phyloP scores from a whole-genome alignment of 192 early-diverging fungal genomes.

The Podila clonocystis region DNA sequence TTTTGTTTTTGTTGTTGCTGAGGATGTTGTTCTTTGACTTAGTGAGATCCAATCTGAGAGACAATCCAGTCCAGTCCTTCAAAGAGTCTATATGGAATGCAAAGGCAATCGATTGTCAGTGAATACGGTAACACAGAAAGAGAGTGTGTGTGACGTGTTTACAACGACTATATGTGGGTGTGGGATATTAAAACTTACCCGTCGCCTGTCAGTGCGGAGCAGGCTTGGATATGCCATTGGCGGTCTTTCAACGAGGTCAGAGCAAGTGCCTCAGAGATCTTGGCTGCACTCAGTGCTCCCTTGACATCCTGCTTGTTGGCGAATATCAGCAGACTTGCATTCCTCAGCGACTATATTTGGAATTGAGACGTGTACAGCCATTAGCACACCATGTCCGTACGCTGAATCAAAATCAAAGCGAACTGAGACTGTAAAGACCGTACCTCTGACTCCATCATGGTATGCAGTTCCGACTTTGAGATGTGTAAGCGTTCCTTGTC shows the following conservation, averaged over 20 bases:
- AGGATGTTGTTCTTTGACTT: not conserved
- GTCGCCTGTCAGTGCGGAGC: slow-evolving; percentile 73
- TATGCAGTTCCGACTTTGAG: slow-evolving; percentile 68
- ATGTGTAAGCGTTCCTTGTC: slow-evolving; percentile 70
- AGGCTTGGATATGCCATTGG: slow-evolving; percentile 81
- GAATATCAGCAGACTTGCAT: slow-evolving; percentile 69
- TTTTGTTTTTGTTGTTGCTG: not conserved
- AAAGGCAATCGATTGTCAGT: not conserved
- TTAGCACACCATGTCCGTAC: not conserved
- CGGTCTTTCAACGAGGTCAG: slow-evolving; percentile 68
- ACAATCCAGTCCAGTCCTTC: slow-evolving; percentile 72
- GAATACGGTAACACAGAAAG: not conserved
- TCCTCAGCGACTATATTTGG: slow-evolving; percentile 59
- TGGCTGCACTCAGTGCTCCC: slow-evolving; percentile 66
- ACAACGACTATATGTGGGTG: not conserved
- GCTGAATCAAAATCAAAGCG: no score
- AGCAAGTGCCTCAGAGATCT: slow-evolving; percentile 70
- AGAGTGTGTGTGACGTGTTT: no score
- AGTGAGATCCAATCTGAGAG: slow-evolving; percentile 53
- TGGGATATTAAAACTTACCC: slow-evolving; percentile 54
- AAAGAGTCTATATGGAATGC: slow-evolving; percentile 53
- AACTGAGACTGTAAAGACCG: slow-evolving; percentile 21
- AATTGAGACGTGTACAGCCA: not conserved
- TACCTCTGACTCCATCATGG: slow-evolving; percentile 77
- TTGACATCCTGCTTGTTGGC: slow-evolving; percentile 79